These are phyloP conservation scores for Cutaneotrichosporon sp. DNA, from an alignment of 1,284 basidiomycete genomes.

Conservation along the genomic window DNA sequence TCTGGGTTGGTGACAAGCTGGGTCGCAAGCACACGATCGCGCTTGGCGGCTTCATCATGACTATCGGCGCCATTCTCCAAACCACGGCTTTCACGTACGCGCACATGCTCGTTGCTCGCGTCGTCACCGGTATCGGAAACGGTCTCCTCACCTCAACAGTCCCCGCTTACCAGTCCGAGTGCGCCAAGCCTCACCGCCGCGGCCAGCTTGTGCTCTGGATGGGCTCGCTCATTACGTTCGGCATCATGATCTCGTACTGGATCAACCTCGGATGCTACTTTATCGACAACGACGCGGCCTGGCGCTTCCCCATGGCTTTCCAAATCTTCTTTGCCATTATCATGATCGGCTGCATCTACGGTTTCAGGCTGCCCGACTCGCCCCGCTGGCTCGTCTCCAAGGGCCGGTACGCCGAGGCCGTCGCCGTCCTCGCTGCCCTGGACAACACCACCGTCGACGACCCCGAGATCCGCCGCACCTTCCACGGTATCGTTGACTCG, in stretches of 20 bases:
- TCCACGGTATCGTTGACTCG: constrained; percentile 38
- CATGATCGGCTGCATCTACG: constrained; percentile 58
- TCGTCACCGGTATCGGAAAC: constrained; percentile 59
- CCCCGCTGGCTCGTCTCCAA: constrained; percentile 56
- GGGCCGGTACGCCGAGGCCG: constrained; percentile 43
- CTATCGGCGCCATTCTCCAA: constrained; percentile 59
- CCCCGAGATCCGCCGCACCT: constrained; percentile 32
- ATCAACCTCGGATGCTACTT: constrained; percentile 19
- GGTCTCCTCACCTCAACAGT: constrained; percentile 60
- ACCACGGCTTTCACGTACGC: constrained; percentile 57
- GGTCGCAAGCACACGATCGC: constrained; percentile 46
- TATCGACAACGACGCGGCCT: constrained; percentile 7
- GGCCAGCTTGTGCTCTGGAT: constrained; percentile 62
- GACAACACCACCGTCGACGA: constrained; percentile 35
- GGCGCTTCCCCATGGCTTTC: constrained; percentile 20
- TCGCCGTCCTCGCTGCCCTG: constrained; percentile 31
- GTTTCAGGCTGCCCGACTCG: constrained; percentile 56
- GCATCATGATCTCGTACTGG: constrained; percentile 18
- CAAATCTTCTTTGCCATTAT: constrained; percentile 56
- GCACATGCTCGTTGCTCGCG: constrained; percentile 64
- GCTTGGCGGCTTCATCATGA: constrained; percentile 53
- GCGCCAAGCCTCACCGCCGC: constrained; percentile 63
- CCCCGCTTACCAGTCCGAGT: constrained; percentile 60
- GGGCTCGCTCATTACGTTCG: constrained; percentile 46
- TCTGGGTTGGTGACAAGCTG: constrained; percentile 50